A percentile compares a stretch with the other conserved stretches of the same genome.
phyloP scores from a whole-genome alignment of 345 rosid species.

The Linum tenue region DNA sequence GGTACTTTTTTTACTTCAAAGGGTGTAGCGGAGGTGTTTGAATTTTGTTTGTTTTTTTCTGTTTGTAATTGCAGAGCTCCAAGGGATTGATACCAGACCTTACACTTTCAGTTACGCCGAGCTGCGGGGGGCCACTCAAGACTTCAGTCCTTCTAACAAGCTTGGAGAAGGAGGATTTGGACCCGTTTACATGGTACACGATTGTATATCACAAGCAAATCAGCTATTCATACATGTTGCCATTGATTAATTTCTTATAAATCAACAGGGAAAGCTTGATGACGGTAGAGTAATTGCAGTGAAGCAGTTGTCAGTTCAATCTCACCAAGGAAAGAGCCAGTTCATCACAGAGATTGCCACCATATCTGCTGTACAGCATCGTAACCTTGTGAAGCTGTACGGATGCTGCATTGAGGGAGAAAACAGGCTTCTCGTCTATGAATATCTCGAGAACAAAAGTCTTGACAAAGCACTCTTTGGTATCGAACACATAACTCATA shows the following conservation, averaged over 20 bases:
- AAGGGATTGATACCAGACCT: conserved; percentile 39
- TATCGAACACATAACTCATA: conserved; percentile 11
- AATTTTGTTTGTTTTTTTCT: background rate
- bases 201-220: background rate
- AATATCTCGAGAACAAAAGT: conserved; percentile 60
- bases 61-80: conserved; percentile 35
- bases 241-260: background rate
- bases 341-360: conserved; percentile 69
- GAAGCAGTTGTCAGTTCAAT: conserved; percentile 55
- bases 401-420: conserved; percentile 61
- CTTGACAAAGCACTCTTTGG: conserved; percentile 65
- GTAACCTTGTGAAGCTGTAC: conserved; percentile 61
- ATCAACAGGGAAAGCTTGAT: conserved; percentile 28
- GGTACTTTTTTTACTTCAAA: no score
- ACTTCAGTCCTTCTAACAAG: conserved; percentile 49
- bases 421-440: conserved; percentile 58
- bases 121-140: conserved; percentile 54
- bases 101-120: conserved; percentile 53
- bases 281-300: conserved; percentile 67
- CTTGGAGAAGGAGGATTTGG: conserved; percentile 90
- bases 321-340: conserved; percentile 62
- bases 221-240: background rate
- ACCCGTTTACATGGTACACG: conserved; percentile 53
- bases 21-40: background rate
- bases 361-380: conserved; percentile 50